Base-by-base conservation (phyloP, 345 rosid species). In the Corchorus olitorius region DNA sequence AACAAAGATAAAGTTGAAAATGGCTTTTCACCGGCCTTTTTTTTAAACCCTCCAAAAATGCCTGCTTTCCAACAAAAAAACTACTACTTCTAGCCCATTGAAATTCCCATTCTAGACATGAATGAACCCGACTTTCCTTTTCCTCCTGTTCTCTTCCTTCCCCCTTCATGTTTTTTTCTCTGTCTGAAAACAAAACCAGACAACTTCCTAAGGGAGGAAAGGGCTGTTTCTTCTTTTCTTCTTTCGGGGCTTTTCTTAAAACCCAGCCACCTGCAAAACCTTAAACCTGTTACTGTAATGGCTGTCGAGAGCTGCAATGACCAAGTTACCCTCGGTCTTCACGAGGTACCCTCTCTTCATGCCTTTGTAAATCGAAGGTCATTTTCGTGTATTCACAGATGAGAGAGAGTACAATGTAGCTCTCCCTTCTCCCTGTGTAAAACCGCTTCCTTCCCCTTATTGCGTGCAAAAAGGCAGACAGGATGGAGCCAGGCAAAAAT, bases 401-500 rank as follows among this genome's bases (percentile, higher is more conserved):
- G 81, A 66, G 52, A 74, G 74, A 20, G 72, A 75, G 63, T 78
- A 22, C 84, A 81, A 82, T 79, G 84, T 80, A 76, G 80, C 82
- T 80, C 77, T 80, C 79, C 79, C 55, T 34, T 70, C 37, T 81
- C 77, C 55, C 80, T 55, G 49, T 74, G 70, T 75, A 65, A 65
- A 75, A 39, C 45, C 55, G 59, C 71, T 41, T 61, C 77, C 65
- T 70, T 39, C 68, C 68, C 72, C 77, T 68, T 80, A 45, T 66
- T 76, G 77, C 73, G 79, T 77, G 82, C 67, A 72, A 75, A 72
- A 84, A 79, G 87, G 91, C 91, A 85, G 82, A 87, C 90, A 87
- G 88, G 85, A 84, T 81, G 84, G 84, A 87, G 88, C 91, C 91
- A 83, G 91, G 89, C 88, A 83, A 67, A 79, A 49, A 75, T 67